A percentile compares a stretch with the other conserved stretches of the same genome.
phyloP scores from a whole-genome alignment of 2,329 filamentous ascomycete species.

The Aspergillus costaricaensis region DNA sequence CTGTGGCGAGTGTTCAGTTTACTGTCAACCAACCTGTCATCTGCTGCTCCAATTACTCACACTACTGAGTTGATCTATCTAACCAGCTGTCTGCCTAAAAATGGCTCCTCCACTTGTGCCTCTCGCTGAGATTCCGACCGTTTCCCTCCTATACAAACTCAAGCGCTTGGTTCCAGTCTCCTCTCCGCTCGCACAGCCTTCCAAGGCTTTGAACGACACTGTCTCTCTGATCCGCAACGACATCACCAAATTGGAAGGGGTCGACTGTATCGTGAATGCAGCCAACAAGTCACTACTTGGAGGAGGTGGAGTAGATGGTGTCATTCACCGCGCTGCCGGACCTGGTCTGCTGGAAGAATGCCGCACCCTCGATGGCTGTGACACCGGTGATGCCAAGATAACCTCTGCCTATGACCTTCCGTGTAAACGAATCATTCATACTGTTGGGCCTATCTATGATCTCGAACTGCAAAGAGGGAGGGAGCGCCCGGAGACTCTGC shows the following conservation, averaged over 20 bases:
- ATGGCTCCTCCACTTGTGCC: constrained; percentile 27
- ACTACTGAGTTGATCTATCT: background rate
- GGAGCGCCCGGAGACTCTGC: constrained; percentile 40
- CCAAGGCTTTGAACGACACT: constrained; percentile 51
- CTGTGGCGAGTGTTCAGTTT: background rate
- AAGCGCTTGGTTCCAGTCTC: constrained; percentile 49
- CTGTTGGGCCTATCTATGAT: constrained; percentile 81
- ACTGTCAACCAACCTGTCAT: background rate
- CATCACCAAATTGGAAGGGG: constrained; percentile 70
- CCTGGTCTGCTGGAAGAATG: constrained; percentile 70
- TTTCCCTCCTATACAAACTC: constrained; percentile 65
- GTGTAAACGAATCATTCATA: constrained; percentile 78
- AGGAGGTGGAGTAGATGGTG: constrained; percentile 87
- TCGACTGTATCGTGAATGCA: constrained; percentile 90
- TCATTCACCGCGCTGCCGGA: constrained; percentile 84
- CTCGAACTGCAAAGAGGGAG: constrained; percentile 38
- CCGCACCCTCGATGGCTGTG: constrained; percentile 68
- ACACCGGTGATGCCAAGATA: constrained; percentile 79
- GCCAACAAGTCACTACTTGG: constrained; percentile 78
- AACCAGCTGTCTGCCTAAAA: background rate
- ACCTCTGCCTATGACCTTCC: constrained; percentile 77
- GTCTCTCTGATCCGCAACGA: constrained; percentile 73
- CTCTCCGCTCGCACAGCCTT: constrained; percentile 40
- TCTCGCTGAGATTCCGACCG: constrained; percentile 42
- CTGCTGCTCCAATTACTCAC: background rate